A percentile compares a stretch with the other conserved stretches of the same genome.
Evolutionary conservation across 179 eudicot species (phyloP).

Genomic region (Beta lomatogona): DNA sequence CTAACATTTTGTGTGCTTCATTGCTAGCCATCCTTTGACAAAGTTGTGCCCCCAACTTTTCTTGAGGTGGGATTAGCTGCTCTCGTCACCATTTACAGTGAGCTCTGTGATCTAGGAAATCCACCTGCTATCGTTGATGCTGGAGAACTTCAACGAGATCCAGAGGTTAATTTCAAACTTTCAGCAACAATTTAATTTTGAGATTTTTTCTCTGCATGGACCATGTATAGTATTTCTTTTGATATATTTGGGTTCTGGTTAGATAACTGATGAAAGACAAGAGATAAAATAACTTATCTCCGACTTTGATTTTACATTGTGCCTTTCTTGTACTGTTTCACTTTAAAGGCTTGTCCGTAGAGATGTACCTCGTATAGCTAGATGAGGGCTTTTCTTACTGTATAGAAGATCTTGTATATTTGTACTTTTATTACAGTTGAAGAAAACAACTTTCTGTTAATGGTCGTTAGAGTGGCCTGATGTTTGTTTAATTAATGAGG

Average conservation of each 20-base stretch:
- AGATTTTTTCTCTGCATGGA: conserved; percentile 11
- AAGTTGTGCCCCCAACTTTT: conserved; percentile 79
- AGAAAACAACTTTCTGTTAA: neutral
- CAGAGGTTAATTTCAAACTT: conserved; percentile 55
- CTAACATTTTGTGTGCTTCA: conserved; percentile 21
- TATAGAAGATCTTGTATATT: neutral
- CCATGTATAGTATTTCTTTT: neutral
- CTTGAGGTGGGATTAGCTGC: conserved; percentile 70
- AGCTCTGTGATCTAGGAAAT: conserved; percentile 67
- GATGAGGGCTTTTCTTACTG: neutral
- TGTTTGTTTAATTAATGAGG: neutral
- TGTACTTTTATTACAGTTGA: neutral
- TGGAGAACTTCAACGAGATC: conserved; percentile 67
- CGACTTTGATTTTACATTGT: neutral
- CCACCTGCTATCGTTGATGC: conserved; percentile 84
- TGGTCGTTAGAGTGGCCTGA: neutral
- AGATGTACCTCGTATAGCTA: neutral
- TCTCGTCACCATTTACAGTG: conserved; percentile 67
- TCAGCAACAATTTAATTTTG: neutral
- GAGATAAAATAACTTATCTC: neutral
- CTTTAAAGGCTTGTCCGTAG: neutral
- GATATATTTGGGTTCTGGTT: neutral
- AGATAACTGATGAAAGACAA: neutral
- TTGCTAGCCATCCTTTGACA: conserved; percentile 77
- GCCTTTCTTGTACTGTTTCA: neutral